phyloP scores from a whole-genome alignment of 345 rosid species.

The Bretschneidera sinensis region DNA sequence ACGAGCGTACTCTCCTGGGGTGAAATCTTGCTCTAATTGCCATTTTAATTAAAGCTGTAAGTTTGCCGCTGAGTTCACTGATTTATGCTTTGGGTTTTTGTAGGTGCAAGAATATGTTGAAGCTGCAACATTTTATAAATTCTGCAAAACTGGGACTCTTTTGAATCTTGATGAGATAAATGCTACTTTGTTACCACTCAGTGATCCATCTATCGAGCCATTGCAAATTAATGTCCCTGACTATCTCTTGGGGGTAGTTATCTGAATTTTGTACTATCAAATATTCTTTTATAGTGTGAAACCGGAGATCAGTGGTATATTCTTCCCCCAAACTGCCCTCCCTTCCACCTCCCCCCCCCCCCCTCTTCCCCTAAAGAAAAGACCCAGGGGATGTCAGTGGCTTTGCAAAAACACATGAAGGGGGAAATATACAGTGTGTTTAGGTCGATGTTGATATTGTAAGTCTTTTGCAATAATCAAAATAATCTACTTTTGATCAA shows the following conservation, averaged over 20 bases:
- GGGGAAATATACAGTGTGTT: background rate
- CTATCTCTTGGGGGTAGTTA: constrained; percentile 80
- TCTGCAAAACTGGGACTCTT: constrained; percentile 67
- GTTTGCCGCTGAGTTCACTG: constrained; percentile 1
- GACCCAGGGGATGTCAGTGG: no score
- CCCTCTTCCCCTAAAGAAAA: no score
- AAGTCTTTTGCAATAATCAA: background rate
- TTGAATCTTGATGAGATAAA: constrained; percentile 76
- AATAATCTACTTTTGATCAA: background rate
- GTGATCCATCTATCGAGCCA: constrained; percentile 68
- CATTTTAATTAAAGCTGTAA: background rate
- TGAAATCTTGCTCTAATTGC: constrained; percentile 20
- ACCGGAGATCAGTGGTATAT: no score
- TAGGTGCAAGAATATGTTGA: constrained; percentile 95
- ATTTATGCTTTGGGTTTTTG: constrained; percentile 17
- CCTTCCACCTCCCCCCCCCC: no score
- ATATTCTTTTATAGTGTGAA: background rate
- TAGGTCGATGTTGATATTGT: background rate
- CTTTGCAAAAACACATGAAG: background rate
- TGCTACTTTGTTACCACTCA: constrained; percentile 49
- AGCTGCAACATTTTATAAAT: constrained; percentile 86
- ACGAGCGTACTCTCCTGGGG: constrained; percentile 94
- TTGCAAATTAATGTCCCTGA: constrained; percentile 86
- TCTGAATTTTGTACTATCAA: background rate
- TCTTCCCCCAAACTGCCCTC: background rate